Conservation (phyloP, 2,329 filamentous ascomycete species). For the Zalaria sp. region DNA sequence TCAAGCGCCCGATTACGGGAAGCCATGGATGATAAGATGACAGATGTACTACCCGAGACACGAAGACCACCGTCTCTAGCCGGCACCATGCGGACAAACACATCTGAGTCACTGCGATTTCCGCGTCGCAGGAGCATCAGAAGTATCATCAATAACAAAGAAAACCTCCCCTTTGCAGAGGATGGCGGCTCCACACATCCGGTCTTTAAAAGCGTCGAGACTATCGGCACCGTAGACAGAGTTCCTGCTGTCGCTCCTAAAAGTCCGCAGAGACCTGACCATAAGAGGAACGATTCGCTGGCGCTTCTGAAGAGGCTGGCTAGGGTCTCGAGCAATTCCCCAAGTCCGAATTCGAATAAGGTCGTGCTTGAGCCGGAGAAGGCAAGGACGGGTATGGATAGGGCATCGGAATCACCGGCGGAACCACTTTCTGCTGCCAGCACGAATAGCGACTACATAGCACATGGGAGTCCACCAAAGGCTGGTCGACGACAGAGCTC, state of each 20-base stretch:
- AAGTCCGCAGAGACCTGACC: slow-evolving; percentile 14
- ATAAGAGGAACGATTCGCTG: slow-evolving; percentile 28
- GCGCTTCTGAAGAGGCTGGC: slow-evolving; percentile 31
- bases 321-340: slow-evolving; percentile 29
- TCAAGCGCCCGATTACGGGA: background rate
- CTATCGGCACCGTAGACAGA: slow-evolving; percentile 16
- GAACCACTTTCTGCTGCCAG: background rate
- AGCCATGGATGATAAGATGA: background rate
- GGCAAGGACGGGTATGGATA: background rate
- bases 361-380: background rate
- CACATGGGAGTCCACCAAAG: background rate
- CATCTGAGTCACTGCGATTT: background rate
- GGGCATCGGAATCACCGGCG: background rate
- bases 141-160: slow-evolving; percentile 13
- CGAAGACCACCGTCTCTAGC: background rate
- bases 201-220: slow-evolving; percentile 20
- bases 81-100: background rate
- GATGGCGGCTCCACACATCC: background rate
- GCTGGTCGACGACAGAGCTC: slow-evolving; percentile 2
- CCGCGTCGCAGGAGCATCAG: slow-evolving; percentile 6
- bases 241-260: slow-evolving; percentile 13
- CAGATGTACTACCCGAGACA: background rate
- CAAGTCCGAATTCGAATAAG: slow-evolving; percentile 23
- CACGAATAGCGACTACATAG: background rate
- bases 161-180: slow-evolving; percentile 13